phyloP scores from a whole-genome alignment of 441 rosid species.

The Corymbia calophylla region DNA sequence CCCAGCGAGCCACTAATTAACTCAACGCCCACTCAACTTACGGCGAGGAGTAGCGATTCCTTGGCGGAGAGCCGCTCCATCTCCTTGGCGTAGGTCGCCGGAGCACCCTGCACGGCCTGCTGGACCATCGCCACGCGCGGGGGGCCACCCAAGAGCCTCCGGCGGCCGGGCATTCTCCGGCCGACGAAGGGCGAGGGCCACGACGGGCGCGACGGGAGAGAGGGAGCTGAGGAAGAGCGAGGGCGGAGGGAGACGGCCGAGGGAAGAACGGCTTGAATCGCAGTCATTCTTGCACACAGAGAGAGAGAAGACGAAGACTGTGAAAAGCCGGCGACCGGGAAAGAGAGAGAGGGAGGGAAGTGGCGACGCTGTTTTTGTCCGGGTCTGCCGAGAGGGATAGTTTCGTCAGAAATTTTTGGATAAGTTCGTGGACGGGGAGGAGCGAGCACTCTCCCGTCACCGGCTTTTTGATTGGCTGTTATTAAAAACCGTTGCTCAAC shows the following conservation, averaged over 20 bases:
- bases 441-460: background rate
- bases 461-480: background rate
- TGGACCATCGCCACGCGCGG: constrained; percentile 51
- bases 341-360: background rate
- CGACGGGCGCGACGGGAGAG: constrained; percentile 3
- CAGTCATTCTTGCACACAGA: constrained; percentile 38
- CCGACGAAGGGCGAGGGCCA: background rate
- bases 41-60: constrained; percentile 86
- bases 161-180: constrained; percentile 11
- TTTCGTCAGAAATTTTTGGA: background rate
- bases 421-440: background rate
- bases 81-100: constrained; percentile 74
- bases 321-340: background rate
- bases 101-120: constrained; percentile 58
- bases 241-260: constrained; percentile 24
- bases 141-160: constrained; percentile 11
- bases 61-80: constrained; percentile 97
- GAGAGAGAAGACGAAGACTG: background rate
- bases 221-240: constrained; percentile 1
- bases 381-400: background rate
- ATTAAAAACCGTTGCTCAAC: background rate
- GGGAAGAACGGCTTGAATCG: constrained; percentile 25
- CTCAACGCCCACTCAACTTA: constrained; percentile 13
- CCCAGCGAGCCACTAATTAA: background rate
- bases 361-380: background rate